Percentiles rank a stretch among this genome's conserved stretches.
Conservation (phyloP, 306 rosid genomes). For the Lupinus albus region DNA sequence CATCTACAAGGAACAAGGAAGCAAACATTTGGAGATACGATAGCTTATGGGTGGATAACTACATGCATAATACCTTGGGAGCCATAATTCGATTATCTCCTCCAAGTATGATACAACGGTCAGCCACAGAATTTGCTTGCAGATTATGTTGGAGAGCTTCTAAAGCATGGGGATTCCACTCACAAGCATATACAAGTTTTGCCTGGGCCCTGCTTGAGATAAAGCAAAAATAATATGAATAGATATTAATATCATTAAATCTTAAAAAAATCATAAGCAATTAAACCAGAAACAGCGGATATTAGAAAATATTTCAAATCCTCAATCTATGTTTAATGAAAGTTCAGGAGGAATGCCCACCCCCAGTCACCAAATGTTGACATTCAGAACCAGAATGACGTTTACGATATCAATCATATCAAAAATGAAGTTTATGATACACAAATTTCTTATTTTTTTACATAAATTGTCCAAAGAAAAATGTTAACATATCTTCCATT, state of each 20-base stretch:
- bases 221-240: constrained; percentile 33
- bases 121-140: constrained; percentile 64
- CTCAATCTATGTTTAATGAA: constrained; percentile 11
- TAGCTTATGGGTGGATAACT: constrained; percentile 28
- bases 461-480: constrained; percentile 1
- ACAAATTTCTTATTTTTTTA: constrained; percentile 5
- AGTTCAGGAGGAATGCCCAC: constrained; percentile 12
- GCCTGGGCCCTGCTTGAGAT: constrained; percentile 78
- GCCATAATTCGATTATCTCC: constrained; percentile 86
- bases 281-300: constrained; percentile 15
- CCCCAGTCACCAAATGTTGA: constrained; percentile 23
- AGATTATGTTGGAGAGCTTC: constrained; percentile 79
- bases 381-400: constrained; percentile 22
- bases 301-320: neutral
- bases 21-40: neutral
- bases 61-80: constrained; percentile 61
- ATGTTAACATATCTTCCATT: neutral
- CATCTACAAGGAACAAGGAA: neutral
- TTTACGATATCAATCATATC: neutral
- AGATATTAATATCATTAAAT: constrained; percentile 5
- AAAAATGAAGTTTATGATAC: neutral
- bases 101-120: constrained; percentile 72
- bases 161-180: constrained; percentile 88
- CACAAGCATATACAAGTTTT: constrained; percentile 86
- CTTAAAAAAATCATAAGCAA: constrained; percentile 30